phyloP scores from a whole-genome alignment of 2,329 filamentous ascomycete species.

The Periconia sp. region DNA sequence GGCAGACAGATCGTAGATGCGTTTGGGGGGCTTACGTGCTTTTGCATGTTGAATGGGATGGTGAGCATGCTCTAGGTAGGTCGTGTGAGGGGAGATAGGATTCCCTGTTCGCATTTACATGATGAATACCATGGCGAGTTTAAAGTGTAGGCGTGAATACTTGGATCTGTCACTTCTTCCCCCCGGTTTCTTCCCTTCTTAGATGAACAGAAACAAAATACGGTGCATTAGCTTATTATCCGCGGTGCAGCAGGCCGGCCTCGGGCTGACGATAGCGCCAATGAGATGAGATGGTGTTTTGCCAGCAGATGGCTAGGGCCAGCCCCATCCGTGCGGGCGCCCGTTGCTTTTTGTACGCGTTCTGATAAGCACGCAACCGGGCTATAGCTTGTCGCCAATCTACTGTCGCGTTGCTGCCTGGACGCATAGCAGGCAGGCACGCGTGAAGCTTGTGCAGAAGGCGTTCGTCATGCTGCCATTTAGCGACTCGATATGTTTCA shows the following conservation, averaged over 20 bases:
- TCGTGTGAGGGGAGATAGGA: no score
- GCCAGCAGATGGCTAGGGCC: not conserved
- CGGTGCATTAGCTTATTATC: not conserved
- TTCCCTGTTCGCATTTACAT: no score
- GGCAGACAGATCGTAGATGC: no score
- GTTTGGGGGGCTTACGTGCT: no score
- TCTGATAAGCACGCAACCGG: slow-evolving; percentile 3
- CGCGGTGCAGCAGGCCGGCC: not conserved
- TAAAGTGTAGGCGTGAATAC: no score
- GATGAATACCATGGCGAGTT: no score
- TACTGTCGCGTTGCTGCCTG: slow-evolving; percentile 17
- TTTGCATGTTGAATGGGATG: no score
- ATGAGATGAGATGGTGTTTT: not conserved
- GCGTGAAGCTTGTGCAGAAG: not conserved
- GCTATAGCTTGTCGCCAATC: slow-evolving; percentile 16
- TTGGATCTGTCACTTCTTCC: no score
- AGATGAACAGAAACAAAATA: not conserved
- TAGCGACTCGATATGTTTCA: slow-evolving; percentile 13
- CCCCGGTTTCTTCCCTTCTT: no score
- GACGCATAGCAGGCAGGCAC: slow-evolving; percentile 2
- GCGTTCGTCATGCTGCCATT: not conserved
- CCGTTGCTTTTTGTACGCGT: not conserved
- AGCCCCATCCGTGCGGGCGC: not conserved
- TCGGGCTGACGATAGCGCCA: not conserved
- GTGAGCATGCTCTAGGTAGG: no score